Percentiles rank a stretch among this genome's conserved stretches.
Evolutionary conservation across 169 alveolate genomes (phyloP).

Genomic region (Blepharisma undulans): DNA sequence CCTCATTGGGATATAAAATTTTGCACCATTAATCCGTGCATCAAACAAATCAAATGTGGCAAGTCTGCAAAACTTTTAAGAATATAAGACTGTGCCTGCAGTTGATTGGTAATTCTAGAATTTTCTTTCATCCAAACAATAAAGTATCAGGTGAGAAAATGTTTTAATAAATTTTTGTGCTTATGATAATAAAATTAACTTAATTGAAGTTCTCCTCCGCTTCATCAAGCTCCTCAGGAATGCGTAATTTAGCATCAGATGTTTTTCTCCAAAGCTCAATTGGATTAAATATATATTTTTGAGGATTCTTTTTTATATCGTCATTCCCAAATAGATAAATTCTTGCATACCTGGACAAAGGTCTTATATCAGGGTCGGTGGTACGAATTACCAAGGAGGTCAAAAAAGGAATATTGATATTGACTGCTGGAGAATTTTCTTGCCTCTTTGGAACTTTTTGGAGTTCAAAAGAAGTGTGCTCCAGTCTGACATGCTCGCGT

Average conservation of each 20-base stretch:
- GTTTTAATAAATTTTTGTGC: not conserved
- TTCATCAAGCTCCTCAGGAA: not conserved
- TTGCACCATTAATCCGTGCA: too few relatives aligned
- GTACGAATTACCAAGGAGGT: not conserved
- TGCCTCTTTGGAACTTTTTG: not conserved
- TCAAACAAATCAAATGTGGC: too few relatives aligned
- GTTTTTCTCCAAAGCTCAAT: not conserved
- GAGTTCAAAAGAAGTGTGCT: constrained; percentile 1
- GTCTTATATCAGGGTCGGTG: not conserved
- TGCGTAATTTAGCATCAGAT: not conserved
- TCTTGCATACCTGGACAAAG: not conserved
- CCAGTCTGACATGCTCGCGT: constrained; percentile 21
- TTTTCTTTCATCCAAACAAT: not conserved
- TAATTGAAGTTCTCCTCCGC: not conserved
- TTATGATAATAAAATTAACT: not conserved
- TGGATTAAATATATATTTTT: not conserved
- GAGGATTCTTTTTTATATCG: not conserved
- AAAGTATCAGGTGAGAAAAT: not conserved
- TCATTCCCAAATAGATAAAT: not conserved
- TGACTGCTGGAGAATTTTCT: not conserved
- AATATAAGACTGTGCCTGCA: too few relatives aligned
- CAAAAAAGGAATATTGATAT: not conserved
- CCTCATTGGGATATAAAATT: not conserved
- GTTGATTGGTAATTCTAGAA: not conserved
- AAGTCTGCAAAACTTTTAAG: too few relatives aligned